Conservation (phyloP, 2,329 filamentous ascomycete genomes). For the Plenodomus lindquistii region DNA sequence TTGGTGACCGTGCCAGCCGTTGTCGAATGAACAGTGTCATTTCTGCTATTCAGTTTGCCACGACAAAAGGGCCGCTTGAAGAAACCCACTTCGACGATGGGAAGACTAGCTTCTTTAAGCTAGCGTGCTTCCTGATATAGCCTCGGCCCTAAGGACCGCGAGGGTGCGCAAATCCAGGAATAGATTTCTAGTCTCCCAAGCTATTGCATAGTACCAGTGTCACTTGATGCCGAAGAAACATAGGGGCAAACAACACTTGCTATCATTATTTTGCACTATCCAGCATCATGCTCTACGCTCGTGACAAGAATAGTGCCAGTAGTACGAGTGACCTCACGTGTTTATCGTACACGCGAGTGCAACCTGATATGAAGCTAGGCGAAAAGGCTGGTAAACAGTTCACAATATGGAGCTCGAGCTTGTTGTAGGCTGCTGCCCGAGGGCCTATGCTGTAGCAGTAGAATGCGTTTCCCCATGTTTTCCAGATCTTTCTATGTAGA, state of each 20-base stretch:
- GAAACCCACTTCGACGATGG: neutral
- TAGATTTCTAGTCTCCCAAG: conserved; percentile 1
- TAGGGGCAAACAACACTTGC: conserved; percentile 6
- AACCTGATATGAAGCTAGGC: too few species aligned
- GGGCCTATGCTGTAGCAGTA: too few species aligned
- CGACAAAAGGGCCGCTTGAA: neutral
- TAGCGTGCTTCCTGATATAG: conserved; percentile 4
- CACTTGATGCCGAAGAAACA: conserved; percentile 1
- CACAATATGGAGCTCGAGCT: too few species aligned
- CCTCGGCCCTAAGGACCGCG: neutral
- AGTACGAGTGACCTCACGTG: neutral
- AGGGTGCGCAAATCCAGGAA: conserved; percentile 1
- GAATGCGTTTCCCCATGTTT: too few species aligned
- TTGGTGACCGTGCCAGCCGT: conserved; percentile 1
- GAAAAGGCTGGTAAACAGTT: too few species aligned
- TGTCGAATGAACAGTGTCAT: conserved; percentile 4
- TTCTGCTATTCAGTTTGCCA: conserved; percentile 5
- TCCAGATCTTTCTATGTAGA: too few species aligned
- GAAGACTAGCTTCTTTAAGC: neutral
- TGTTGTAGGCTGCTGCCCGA: too few species aligned
- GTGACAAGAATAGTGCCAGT: neutral
- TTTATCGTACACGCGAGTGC: too few species aligned
- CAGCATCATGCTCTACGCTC: neutral
- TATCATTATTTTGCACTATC: conserved; percentile 10
- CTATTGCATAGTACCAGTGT: neutral